phyloP scores from a whole-genome alignment of 768 basidiomycete genomes.

The Boletus reticulatus region DNA sequence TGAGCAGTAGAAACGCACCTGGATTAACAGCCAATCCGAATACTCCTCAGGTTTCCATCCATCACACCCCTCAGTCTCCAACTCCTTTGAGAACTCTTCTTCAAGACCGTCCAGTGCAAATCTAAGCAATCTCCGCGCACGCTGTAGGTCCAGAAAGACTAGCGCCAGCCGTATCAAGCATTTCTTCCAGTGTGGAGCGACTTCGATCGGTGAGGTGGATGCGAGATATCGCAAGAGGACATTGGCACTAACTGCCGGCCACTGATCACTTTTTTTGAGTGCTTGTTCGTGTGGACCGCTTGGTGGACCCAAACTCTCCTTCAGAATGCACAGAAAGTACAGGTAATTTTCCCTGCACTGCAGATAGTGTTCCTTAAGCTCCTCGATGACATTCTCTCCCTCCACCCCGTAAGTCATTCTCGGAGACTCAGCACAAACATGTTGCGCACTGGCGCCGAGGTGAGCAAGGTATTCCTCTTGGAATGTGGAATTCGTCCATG shows the following conservation, averaged over 20 bases:
- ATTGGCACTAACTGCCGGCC: background rate
- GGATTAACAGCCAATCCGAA: conserved; percentile 35
- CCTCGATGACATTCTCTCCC: background rate
- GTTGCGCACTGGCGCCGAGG: background rate
- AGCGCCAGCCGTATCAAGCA: background rate
- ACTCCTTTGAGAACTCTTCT: too few relatives aligned
- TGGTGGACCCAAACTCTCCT: conserved; percentile 9
- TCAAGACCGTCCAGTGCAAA: background rate
- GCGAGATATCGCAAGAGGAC: background rate
- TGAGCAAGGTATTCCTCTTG: conserved; percentile 9
- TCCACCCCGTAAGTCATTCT: background rate
- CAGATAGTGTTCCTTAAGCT: background rate
- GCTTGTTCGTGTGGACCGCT: background rate
- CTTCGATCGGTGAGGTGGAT: background rate
- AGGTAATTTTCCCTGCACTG: background rate
- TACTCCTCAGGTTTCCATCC: conserved; percentile 1
- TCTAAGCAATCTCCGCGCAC: background rate
- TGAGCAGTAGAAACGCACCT: background rate
- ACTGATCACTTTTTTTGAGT: background rate
- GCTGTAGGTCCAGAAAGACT: background rate
- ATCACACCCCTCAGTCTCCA: background rate
- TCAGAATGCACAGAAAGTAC: background rate
- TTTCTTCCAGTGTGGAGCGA: background rate
- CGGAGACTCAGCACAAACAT: background rate
- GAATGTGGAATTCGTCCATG: background rate